Evolutionary conservation across 2,329 filamentous ascomycete genomes (phyloP), one percentile per base, ranked within the genome.

Genomic region (Colletotrichum destructivum): DNA sequence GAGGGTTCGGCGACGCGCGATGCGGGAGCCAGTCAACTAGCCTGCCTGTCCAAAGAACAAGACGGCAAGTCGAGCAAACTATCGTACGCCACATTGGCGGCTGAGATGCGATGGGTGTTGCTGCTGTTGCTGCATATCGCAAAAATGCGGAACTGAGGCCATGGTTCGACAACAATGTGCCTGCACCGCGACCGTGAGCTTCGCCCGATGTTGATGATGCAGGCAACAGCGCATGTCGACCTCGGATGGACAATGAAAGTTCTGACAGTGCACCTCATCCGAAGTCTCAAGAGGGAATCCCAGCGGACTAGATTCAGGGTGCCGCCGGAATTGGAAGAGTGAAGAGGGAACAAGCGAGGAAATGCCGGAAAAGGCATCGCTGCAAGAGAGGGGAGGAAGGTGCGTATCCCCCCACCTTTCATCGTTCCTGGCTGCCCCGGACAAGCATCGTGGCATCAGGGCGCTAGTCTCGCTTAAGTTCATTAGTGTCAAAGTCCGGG

Each of bases 271-370:
- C 54, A 38, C 11, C 46, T 59, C 54, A 18, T 52, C 54, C 54
- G 12, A 42, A 51, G 1, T 66, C 11, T 54, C 21, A 11, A 52
- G 49, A 52, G 21, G 3, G 38, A 55, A 23, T 15, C 31, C 66
- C 16, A 31, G 18, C 21, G 23, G 42, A 46, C 38, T 44, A 35
- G 59, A 56, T 42, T 44, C 61, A 59, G 61, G 46, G 35, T 35
- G 18, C 46, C 61, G 54, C 61, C 61, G 38, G 61, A 66, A 40
- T 26, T 60, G 66, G 54, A 69, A 42, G 54, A 16, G 61, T 47
- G 66, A 44, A 62, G 21, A 44, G 52, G 38, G 23, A n/a, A 26
- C 18, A 38, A 40, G 44, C 16, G 38, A 54, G 47, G 54, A 31
- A 54, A 46, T 51, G 61, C 54, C 44, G 16, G 31, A 59, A 52